phyloP scores from a whole-genome alignment of 2,329 filamentous ascomycete species.

The Fusarium kyushuense region DNA sequence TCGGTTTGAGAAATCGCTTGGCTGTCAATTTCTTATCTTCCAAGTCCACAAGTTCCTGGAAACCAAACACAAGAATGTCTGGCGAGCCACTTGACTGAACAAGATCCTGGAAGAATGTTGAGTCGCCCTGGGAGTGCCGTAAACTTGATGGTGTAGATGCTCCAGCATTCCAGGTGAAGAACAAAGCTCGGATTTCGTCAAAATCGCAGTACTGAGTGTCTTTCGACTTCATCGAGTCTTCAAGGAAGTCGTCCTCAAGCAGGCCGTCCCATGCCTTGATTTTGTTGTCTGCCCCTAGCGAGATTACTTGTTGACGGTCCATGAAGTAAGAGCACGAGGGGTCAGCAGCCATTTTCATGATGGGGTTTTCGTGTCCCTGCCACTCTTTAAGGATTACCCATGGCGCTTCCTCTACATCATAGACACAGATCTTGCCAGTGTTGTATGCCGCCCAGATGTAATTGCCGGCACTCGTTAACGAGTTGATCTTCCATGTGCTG shows the following conservation, averaged over 20 bases:
- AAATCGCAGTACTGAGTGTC: conserved; percentile 89
- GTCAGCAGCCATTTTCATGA: conserved; percentile 82
- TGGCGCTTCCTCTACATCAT: conserved; percentile 83
- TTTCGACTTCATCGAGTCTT: conserved; percentile 84
- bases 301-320: conserved; percentile 85
- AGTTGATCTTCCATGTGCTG: conserved; percentile 95
- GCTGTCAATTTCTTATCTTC: conserved; percentile 98
- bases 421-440: conserved; percentile 92
- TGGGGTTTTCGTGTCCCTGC: conserved; percentile 87
- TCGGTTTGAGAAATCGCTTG: conserved; percentile 92
- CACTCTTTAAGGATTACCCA: conserved; percentile 96
- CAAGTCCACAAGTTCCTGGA: conserved; percentile 97
- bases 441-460: conserved; percentile 95
- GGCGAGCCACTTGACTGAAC: conserved; percentile 81
- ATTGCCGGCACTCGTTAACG: conserved; percentile 81
- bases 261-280: conserved; percentile 92
- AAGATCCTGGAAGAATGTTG: conserved; percentile 83
- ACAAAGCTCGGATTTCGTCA: conserved; percentile 80
- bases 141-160: conserved; percentile 92
- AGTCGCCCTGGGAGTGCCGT: conserved; percentile 76
- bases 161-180: conserved; percentile 97
- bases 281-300: conserved; percentile 87
- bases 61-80: conserved; percentile 94
- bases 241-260: conserved; percentile 94
- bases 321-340: conserved; percentile 85